Base-by-base conservation (phyloP, 1,284 basidiomycete genomes). In the Cryptococcus sp. region DNA sequence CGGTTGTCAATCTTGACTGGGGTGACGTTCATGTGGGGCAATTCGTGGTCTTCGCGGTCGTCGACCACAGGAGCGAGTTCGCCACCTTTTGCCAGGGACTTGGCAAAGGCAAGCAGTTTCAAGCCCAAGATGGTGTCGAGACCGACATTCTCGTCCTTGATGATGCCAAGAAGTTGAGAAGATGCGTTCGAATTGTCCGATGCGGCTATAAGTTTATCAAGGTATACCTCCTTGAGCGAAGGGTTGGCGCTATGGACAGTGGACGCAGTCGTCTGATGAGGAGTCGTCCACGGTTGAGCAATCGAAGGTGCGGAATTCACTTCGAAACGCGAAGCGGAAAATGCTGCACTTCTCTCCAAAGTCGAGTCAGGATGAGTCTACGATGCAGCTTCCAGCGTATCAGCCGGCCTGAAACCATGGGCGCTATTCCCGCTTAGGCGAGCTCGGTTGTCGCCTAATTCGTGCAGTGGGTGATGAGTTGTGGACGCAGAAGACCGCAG, bases 51-150 rank as follows among this genome's bases (percentile, higher is more conserved):
- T 5, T 52, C 25, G 39, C 23, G 27, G 39, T 40, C 35, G n/a
- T 52, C 56, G 16, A 40, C 35, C 19, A 40, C 42, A 13, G 52
- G 52, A 10, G 42, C 45, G 2, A 60, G 50, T 38, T 61, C 52
- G 3, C 60, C 64, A 38, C 54, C 63, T 19, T n/a, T 39, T 6
- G 50, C 53, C 2, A 69, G 52, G 16, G 50, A 55, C 27, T 61
- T 50, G 19, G 59, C 60, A 13, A 70, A 58, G 25, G 60, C 62
- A 22, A 66, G 39, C n/a, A 55, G 40, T 27, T 52, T 56, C 35
- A 53, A 42, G 22, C 46, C 47, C 11, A 57, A 47, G 3, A 50
- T 45, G 22, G 55, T 47, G 31, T 50, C 50, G 11, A 65, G 62
- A 13, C 42, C 54, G 54, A 68, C 56, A 20, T 51, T 35, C 35